These are phyloP conservation scores for Calendula officinalis DNA, from an alignment of 129 eudicot genomes.

Conservation along the genomic window DNA sequence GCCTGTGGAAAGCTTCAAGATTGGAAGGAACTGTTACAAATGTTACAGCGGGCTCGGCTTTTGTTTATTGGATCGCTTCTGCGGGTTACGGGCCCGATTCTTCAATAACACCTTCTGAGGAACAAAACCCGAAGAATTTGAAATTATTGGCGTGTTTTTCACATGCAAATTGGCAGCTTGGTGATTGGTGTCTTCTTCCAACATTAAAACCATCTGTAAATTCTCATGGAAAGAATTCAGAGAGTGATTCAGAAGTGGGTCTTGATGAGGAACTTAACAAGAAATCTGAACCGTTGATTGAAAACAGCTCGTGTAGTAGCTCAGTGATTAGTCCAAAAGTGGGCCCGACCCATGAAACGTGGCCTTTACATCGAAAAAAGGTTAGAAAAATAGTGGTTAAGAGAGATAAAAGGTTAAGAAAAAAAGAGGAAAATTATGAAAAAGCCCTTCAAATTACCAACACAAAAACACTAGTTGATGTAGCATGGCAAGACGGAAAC, in stretches of 20 bases:
- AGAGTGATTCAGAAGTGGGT: slow-evolving; percentile 53
- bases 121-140: slow-evolving; percentile 83
- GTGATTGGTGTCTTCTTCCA: slow-evolving; percentile 98
- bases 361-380: slow-evolving; percentile 91
- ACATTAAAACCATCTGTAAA: slow-evolving; percentile 26
- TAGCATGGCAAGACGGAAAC: slow-evolving; percentile 98
- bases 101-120: slow-evolving; percentile 86
- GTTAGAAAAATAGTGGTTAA: slow-evolving; percentile 71
- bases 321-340: slow-evolving; percentile 51
- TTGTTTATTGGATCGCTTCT: slow-evolving; percentile 97
- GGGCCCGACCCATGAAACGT: slow-evolving; percentile 47
- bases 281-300: slow-evolving; percentile 37
- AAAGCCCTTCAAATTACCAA: slow-evolving; percentile 72
- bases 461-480: slow-evolving; percentile 75
- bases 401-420: slow-evolving; percentile 76
- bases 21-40: slow-evolving; percentile 87
- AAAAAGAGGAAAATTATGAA: slow-evolving; percentile 75
- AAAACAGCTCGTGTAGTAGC: slow-evolving; percentile 39
- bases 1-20: slow-evolving; percentile 83
- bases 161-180: slow-evolving; percentile 95
- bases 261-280: slow-evolving; percentile 43
- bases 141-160: slow-evolving; percentile 78
- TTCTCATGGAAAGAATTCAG: slow-evolving; percentile 42
- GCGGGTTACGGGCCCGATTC: slow-evolving; percentile 96
- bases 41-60: slow-evolving; percentile 80